A percentile compares a stretch with the other conserved stretches of the same genome.
These are phyloP conservation scores for Fusarium sp. DNA, from an alignment of 2,329 filamentous ascomycete species.

Conservation along the genomic window DNA sequence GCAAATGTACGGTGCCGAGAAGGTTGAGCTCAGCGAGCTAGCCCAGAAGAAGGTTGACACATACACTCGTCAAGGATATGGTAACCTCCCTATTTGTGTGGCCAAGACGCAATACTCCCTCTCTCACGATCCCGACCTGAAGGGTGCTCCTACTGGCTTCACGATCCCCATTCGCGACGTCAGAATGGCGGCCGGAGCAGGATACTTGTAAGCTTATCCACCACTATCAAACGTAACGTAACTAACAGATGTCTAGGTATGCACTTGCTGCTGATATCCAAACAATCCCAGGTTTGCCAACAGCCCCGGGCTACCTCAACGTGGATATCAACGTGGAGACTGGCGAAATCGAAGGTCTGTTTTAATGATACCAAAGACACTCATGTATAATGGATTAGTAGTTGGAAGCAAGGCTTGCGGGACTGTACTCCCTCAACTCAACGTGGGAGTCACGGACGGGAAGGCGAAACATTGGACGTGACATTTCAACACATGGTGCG, in stretches of 20 bases:
- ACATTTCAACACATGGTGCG: constrained; percentile 50
- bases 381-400: constrained; percentile 12
- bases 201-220: constrained; percentile 77
- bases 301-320: constrained; percentile 94
- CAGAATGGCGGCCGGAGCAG: constrained; percentile 91
- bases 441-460: constrained; percentile 45
- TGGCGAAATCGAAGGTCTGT: constrained; percentile 89
- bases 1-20: constrained; percentile 92
- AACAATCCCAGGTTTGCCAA: constrained; percentile 95
- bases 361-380: constrained; percentile 66
- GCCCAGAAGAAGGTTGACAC: constrained; percentile 97
- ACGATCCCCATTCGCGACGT: constrained; percentile 96
- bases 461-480: constrained; percentile 45
- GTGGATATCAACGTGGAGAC: constrained; percentile 87
- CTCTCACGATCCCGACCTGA: constrained; percentile 90
- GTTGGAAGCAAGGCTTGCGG: constrained; percentile 12
- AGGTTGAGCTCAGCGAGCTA: constrained; percentile 92
- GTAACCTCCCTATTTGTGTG: constrained; percentile 93
- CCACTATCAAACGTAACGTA: constrained; percentile 21
- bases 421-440: constrained; percentile 46
- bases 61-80: constrained; percentile 92
- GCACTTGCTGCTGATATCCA: constrained; percentile 97
- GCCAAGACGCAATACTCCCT: constrained; percentile 99
- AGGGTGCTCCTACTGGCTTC: constrained; percentile 95
- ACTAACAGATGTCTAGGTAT: constrained; percentile 69